Percentiles rank a stretch among this genome's conserved stretches.
Conservation (phyloP, 768 basidiomycete species). For the Lactarius sanguifluus region DNA sequence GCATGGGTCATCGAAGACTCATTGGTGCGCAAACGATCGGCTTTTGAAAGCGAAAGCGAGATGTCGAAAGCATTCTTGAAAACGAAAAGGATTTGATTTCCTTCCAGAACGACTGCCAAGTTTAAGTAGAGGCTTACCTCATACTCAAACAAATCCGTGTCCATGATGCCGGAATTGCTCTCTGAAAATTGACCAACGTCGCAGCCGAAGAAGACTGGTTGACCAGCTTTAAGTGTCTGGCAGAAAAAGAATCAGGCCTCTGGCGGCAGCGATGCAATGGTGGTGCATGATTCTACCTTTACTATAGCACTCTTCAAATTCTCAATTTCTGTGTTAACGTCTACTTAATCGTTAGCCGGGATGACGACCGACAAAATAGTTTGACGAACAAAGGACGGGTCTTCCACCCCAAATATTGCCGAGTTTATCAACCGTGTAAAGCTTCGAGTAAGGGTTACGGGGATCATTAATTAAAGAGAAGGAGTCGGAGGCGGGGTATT, state of each 20-base stretch:
- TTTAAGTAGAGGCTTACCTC: constrained; percentile 48
- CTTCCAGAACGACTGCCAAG: not conserved
- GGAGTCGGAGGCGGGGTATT: constrained; percentile 49
- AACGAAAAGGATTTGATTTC: not conserved
- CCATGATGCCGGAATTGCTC: constrained; percentile 75
- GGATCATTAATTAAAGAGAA: constrained; percentile 98
- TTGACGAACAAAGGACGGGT: constrained; percentile 71
- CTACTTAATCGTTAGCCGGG: constrained; percentile 40
- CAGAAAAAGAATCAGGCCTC: constrained; percentile 1
- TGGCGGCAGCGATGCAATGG: not conserved
- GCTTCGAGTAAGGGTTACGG: constrained; percentile 74
- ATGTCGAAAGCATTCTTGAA: constrained; percentile 79
- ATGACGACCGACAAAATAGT: not conserved
- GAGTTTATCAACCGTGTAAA: constrained; percentile 90
- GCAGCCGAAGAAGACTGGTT: constrained; percentile 94
- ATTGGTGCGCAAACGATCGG: constrained; percentile 74
- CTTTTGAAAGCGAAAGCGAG: constrained; percentile 76
- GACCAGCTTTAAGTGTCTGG: constrained; percentile 69
- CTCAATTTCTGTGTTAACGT: constrained; percentile 85
- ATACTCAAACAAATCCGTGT: constrained; percentile 77
- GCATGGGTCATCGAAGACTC: constrained; percentile 96
- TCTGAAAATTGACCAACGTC: constrained; percentile 91
- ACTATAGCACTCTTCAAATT: constrained; percentile 82
- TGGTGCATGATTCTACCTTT: constrained; percentile 44
- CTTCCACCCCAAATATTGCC: constrained; percentile 91